These are phyloP conservation scores for Coriaria nepalensis DNA, from an alignment of 306 rosid genomes.

Conservation along the genomic window DNA sequence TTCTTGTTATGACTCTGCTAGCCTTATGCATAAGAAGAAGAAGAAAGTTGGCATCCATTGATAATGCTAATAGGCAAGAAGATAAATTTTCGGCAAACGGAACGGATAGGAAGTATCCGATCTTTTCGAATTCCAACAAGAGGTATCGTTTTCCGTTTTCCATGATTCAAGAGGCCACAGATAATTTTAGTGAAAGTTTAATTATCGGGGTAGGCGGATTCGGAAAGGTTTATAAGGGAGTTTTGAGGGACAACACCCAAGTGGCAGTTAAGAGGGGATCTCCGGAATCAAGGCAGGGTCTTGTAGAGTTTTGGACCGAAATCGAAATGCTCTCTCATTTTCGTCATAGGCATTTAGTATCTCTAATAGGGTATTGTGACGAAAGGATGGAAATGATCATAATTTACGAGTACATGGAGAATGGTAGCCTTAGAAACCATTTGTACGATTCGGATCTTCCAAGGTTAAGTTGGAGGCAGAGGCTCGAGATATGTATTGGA, in stretches of 20 bases:
- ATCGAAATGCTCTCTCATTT: slow-evolving; percentile 63
- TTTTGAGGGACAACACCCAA: slow-evolving; percentile 35
- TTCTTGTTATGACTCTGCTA: slow-evolving; percentile 15
- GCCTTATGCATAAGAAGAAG: slow-evolving; percentile 38
- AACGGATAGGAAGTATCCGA: slow-evolving; percentile 8
- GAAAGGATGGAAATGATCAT: slow-evolving; percentile 50
- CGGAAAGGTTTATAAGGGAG: slow-evolving; percentile 60
- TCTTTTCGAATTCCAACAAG: slow-evolving; percentile 28
- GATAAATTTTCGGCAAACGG: slow-evolving; percentile 11
- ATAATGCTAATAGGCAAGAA: slow-evolving; percentile 21
- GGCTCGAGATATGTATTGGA: slow-evolving; percentile 65
- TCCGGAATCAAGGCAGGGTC: slow-evolving; percentile 41
- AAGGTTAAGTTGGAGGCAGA: slow-evolving; percentile 40
- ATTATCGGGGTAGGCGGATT: slow-evolving; percentile 57
- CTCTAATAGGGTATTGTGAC: slow-evolving; percentile 58
- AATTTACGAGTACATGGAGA: slow-evolving; percentile 51
- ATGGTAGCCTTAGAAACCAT: slow-evolving; percentile 47
- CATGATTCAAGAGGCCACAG: slow-evolving; percentile 44
- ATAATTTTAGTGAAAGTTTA: slow-evolving; percentile 42
- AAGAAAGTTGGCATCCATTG: slow-evolving; percentile 17
- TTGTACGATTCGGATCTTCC: slow-evolving; percentile 35
- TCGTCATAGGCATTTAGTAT: slow-evolving; percentile 62
- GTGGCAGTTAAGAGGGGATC: slow-evolving; percentile 62
- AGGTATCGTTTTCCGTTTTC: slow-evolving; percentile 42
- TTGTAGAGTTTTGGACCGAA: slow-evolving; percentile 47